These are phyloP conservation scores for Xenosphaeropsis pyriputrescens DNA, from an alignment of 2,329 filamentous ascomycete genomes.

Conservation along the genomic window DNA sequence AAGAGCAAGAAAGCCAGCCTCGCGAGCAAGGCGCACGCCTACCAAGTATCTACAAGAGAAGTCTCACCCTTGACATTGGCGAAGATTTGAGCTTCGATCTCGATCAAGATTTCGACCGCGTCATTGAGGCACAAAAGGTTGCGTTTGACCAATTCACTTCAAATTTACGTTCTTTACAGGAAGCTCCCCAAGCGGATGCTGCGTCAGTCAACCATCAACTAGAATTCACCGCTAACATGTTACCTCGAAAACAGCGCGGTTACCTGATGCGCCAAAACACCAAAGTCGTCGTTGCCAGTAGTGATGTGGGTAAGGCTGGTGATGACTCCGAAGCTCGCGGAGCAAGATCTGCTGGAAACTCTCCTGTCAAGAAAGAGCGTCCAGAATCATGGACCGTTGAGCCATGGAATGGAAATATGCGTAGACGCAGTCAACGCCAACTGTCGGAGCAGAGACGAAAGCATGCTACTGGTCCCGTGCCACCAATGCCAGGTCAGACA, in stretches of 20 bases:
- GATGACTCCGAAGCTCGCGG: constrained; percentile 29
- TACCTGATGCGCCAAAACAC: constrained; percentile 99
- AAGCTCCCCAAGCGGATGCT: constrained; percentile 18
- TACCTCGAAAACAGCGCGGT: constrained; percentile 64
- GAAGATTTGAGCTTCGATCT: constrained; percentile 72
- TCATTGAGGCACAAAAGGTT: constrained; percentile 97
- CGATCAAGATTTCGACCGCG: constrained; percentile 83
- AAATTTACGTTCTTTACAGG: constrained; percentile 26
- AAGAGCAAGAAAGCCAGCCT: constrained; percentile 11
- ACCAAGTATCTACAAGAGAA: constrained; percentile 66
- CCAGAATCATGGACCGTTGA: constrained; percentile 93
- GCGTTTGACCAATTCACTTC: constrained; percentile 26
- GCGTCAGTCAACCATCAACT: not conserved
- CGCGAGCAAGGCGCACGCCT: constrained; percentile 31
- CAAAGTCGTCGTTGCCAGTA: constrained; percentile 85
- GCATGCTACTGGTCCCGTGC: constrained; percentile 40
- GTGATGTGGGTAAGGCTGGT: constrained; percentile 46
- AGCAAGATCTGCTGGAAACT: constrained; percentile 49
- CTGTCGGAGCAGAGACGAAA: constrained; percentile 27
- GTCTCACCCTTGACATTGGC: constrained; percentile 62
- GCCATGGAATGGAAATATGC: constrained; percentile 78
- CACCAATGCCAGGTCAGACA: constrained; percentile 76
- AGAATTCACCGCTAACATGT: constrained; percentile 43
- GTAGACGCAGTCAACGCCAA: constrained; percentile 52
- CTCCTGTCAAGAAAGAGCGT: constrained; percentile 60